phyloP scores from a whole-genome alignment of 805 yeast genomes.

The Hanseniaspora lindneri region DNA sequence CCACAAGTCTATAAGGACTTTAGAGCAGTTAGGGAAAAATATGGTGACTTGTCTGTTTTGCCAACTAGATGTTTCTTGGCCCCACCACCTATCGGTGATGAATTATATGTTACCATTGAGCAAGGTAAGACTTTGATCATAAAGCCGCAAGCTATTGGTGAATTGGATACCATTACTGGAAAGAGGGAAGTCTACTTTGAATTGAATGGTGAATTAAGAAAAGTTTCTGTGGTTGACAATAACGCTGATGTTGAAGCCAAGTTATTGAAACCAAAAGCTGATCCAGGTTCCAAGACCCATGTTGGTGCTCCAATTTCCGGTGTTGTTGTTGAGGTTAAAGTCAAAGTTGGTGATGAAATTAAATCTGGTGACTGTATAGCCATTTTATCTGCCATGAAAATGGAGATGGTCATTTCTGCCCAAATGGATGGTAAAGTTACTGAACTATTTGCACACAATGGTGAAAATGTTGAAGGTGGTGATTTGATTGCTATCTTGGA shows the following conservation, averaged over 20 bases:
- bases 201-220: constrained; percentile 96
- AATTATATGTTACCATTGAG: constrained; percentile 78
- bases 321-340: constrained; percentile 88
- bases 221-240: constrained; percentile 83
- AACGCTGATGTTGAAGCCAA: constrained; percentile 73
- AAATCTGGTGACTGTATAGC: constrained; percentile 95
- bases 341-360: constrained; percentile 74
- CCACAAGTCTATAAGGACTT: constrained; percentile 92
- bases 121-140: constrained; percentile 88
- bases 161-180: constrained; percentile 73
- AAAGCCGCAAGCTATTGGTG: constrained; percentile 87
- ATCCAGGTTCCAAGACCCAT: constrained; percentile 72
- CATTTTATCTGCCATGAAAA: constrained; percentile 94
- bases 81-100: constrained; percentile 79
- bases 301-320: constrained; percentile 99
- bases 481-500: constrained; percentile 65
- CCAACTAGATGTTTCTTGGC: constrained; percentile 87
- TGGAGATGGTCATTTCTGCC: constrained; percentile 97
- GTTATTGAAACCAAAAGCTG: constrained; percentile 75
- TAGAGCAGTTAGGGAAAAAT: constrained; percentile 59
- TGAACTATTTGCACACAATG: constrained; percentile 67
- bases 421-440: constrained; percentile 77
- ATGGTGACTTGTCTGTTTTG: constrained; percentile 84
- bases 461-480: constrained; percentile 90
- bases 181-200: constrained; percentile 93